Conservation (phyloP, 257 asterid genomes). For the Datura wrightii region DNA sequence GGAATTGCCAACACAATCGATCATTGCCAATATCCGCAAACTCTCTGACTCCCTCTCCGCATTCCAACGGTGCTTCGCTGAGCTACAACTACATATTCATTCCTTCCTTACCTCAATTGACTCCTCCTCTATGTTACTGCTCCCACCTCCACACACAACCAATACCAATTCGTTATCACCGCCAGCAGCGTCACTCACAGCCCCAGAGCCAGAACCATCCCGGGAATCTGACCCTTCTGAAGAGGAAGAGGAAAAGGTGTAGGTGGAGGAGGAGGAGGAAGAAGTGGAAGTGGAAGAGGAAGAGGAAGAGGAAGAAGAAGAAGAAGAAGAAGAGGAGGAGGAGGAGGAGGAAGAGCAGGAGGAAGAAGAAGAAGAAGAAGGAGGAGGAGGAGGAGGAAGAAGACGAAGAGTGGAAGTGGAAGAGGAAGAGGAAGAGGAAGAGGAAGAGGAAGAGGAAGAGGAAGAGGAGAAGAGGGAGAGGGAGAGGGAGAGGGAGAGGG, state of each 20-base stretch:
- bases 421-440: neutral
- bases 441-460: neutral
- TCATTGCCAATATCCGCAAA: slow-evolving; percentile 46
- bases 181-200: neutral
- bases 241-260: neutral
- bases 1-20: neutral
- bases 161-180: neutral
- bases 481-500: neutral
- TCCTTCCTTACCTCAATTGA: slow-evolving; percentile 50
- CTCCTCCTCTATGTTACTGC: slow-evolving; percentile 37
- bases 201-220: slow-evolving; percentile 2
- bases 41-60: slow-evolving; percentile 56
- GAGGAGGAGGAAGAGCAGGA: neutral
- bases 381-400: neutral
- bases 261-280: neutral
- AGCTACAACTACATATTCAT: slow-evolving; percentile 58
- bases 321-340: neutral
- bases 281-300: neutral
- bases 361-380: neutral
- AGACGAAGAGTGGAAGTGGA: neutral
- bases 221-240: neutral
- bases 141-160: slow-evolving; percentile 30
- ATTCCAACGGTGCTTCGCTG: slow-evolving; percentile 62
- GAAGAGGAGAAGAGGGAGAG: too few species aligned
- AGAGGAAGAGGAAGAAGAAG: neutral